A percentile compares a stretch with the other conserved stretches of the same genome.
Conservation (phyloP, 257 asterid species). For the Forsythia suspensa region DNA sequence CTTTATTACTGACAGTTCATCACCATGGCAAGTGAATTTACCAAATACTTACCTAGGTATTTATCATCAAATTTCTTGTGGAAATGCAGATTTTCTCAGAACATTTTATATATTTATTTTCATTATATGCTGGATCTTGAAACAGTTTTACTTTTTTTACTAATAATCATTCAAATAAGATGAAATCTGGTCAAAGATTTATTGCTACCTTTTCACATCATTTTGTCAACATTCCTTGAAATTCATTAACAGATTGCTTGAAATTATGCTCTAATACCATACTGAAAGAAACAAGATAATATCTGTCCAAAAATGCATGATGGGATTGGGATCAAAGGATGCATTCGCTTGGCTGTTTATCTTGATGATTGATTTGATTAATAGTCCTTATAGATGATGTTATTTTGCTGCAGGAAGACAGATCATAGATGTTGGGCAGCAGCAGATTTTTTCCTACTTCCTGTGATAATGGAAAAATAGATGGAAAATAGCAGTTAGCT, state of each 20-base stretch:
- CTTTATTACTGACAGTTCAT: conserved; percentile 56
- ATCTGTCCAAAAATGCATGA: background rate
- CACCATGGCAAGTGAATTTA: conserved; percentile 20
- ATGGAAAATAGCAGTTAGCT: conserved; percentile 8
- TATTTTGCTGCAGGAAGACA: conserved; percentile 12
- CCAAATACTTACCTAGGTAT: conserved; percentile 33
- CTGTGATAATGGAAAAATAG: background rate
- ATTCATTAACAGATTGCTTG: background rate
- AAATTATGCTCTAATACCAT: background rate
- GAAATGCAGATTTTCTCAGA: background rate
- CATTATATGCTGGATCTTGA: background rate
- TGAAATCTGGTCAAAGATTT: background rate
- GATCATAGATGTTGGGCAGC: conserved; percentile 6
- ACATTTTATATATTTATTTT: too few species aligned
- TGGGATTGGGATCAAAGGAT: background rate
- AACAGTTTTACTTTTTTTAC: background rate
- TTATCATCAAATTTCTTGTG: background rate
- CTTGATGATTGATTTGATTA: too few species aligned
- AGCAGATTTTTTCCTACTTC: conserved; percentile 10
- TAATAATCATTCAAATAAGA: background rate
- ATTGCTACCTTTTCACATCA: background rate
- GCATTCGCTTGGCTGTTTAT: too few species aligned
- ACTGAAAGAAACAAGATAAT: background rate
- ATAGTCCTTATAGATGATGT: too few species aligned
- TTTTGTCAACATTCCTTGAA: background rate